phyloP scores from a whole-genome alignment of 495 filamentous ascomycete species.

The Tuber calosporum region DNA sequence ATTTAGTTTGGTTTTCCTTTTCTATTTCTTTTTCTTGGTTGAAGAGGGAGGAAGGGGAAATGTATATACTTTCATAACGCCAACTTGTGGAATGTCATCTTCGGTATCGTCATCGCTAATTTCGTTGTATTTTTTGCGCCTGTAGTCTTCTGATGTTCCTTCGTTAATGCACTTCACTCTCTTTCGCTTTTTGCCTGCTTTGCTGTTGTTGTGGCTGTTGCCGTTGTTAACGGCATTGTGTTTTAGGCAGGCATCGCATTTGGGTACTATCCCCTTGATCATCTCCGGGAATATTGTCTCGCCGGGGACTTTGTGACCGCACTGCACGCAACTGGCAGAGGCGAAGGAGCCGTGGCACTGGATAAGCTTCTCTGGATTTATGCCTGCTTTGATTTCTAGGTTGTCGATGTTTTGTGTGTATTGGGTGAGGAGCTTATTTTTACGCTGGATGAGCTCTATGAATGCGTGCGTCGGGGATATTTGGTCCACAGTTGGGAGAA shows the following conservation, averaged over 20 bases:
- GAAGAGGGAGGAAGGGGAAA: constrained; percentile 5
- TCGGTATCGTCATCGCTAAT: constrained; percentile 65
- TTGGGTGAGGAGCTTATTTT: constrained; percentile 85
- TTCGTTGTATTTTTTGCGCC: constrained; percentile 45
- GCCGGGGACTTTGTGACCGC: constrained; percentile 65
- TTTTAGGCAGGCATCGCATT: constrained; percentile 56
- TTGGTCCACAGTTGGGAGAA: constrained; percentile 65
- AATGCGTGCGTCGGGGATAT: constrained; percentile 90
- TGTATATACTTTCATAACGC: constrained; percentile 73
- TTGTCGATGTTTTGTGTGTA: constrained; percentile 99
- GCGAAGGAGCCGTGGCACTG: constrained; percentile 97
- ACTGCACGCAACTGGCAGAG: constrained; percentile 82
- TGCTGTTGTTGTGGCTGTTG: constrained; percentile 45
- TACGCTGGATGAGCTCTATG: constrained; percentile 86
- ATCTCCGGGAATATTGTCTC: constrained; percentile 72
- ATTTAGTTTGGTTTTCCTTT: background rate
- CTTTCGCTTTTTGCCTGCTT: constrained; percentile 64
- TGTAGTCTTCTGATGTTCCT: constrained; percentile 44
- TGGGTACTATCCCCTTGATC: constrained; percentile 61
- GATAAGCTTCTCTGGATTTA: constrained; percentile 72
- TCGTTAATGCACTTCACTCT: constrained; percentile 56
- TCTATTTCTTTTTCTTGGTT: background rate
- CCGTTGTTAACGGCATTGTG: too few relatives aligned
- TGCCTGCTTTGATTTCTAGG: constrained; percentile 81
- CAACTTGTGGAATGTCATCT: constrained; percentile 60